These are phyloP conservation scores for Penicillium sp. DNA, from an alignment of 2,329 filamentous ascomycete species.

Conservation along the genomic window DNA sequence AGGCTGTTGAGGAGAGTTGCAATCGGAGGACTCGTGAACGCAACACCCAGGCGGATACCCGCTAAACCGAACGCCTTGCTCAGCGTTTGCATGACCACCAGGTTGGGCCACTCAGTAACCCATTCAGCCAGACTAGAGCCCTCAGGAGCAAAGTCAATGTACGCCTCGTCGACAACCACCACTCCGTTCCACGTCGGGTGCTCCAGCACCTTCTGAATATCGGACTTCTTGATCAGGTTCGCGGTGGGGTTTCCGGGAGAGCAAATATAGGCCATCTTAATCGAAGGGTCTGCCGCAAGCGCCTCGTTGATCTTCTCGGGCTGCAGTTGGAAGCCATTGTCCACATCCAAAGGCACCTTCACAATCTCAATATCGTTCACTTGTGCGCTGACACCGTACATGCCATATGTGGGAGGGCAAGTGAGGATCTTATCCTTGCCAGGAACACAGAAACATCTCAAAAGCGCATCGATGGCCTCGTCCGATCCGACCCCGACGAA, in stretches of 20 bases:
- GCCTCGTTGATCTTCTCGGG: slow-evolving; percentile 57
- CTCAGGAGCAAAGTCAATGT: slow-evolving; percentile 82
- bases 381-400: slow-evolving; percentile 91
- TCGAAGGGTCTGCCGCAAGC: slow-evolving; percentile 54
- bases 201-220: slow-evolving; percentile 63
- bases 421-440: slow-evolving; percentile 82
- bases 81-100: slow-evolving; percentile 97
- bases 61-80: slow-evolving; percentile 95
- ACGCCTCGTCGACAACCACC: slow-evolving; percentile 88
- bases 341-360: slow-evolving; percentile 67
- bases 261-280: slow-evolving; percentile 89
- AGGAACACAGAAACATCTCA: slow-evolving; percentile 86
- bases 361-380: slow-evolving; percentile 85
- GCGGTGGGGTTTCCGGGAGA: slow-evolving; percentile 93
- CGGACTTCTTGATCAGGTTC: slow-evolving; percentile 65
- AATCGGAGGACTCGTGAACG: slow-evolving; percentile 67
- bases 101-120: slow-evolving; percentile 84
- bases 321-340: slow-evolving; percentile 66
- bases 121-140: slow-evolving; percentile 78
- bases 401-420: slow-evolving; percentile 94
- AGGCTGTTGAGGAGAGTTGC: slow-evolving; percentile 76
- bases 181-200: slow-evolving; percentile 93
- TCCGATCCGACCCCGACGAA: slow-evolving; percentile 95
- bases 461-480: slow-evolving; percentile 88
- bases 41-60: slow-evolving; percentile 82